Evolutionary conservation across 129 eudicot species (phyloP).

Genomic region (Lonicera japonica): DNA sequence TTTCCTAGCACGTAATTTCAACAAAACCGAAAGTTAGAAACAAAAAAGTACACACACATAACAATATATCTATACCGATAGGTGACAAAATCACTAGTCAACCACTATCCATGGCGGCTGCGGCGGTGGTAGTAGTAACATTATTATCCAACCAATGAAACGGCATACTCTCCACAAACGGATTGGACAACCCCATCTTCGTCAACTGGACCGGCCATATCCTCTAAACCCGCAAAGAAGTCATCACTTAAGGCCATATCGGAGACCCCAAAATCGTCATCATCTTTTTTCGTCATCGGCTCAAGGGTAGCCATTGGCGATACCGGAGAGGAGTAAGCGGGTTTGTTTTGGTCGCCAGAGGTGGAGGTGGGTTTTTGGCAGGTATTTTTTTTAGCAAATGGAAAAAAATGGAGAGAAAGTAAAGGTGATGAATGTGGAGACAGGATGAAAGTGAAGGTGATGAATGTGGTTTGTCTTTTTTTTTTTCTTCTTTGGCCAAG

Average conservation of each 20-base stretch:
- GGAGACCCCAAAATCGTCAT: constrained; percentile 28
- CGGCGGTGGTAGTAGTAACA: constrained; percentile 48
- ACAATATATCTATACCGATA: too few relatives aligned
- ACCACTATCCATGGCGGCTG: constrained; percentile 49
- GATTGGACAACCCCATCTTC: constrained; percentile 32
- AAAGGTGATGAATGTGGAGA: too few relatives aligned
- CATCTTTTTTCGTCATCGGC: constrained; percentile 46
- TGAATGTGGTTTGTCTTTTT: too few relatives aligned
- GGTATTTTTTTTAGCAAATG: too few relatives aligned
- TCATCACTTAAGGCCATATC: constrained; percentile 57
- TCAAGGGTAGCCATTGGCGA: constrained; percentile 44
- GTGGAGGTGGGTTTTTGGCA: constrained; percentile 48
- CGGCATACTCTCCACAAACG: constrained; percentile 25
- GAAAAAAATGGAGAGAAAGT: too few relatives aligned
- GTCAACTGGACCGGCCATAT: constrained; percentile 32
- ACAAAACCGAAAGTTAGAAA: constrained; percentile 1
- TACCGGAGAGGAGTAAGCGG: constrained; percentile 34
- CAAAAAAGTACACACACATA: not conserved
- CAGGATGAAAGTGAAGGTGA: too few relatives aligned
- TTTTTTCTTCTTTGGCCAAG: too few relatives aligned
- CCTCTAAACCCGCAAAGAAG: constrained; percentile 84
- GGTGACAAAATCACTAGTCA: constrained; percentile 30
- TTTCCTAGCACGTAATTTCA: not conserved
- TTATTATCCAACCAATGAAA: constrained; percentile 45
- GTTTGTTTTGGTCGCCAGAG: constrained; percentile 32